A percentile compares a stretch with the other conserved stretches of the same genome.
phyloP scores from a whole-genome alignment of 2,329 filamentous ascomycete genomes.

The Xylogone sp. region DNA sequence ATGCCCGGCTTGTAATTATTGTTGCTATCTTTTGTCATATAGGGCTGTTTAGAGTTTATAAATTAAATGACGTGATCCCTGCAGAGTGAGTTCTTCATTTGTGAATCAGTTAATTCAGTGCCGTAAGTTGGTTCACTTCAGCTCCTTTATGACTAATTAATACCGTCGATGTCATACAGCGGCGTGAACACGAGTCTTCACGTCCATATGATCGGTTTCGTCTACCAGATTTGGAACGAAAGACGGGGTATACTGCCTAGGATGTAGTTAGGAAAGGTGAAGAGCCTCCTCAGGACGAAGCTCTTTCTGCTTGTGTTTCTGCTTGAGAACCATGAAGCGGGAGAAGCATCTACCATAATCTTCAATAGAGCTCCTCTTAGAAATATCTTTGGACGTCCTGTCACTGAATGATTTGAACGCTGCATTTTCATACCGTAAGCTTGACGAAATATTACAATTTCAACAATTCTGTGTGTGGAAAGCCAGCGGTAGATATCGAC shows the following conservation, averaged over 20 bases:
- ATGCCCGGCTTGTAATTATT: no score
- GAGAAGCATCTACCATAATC: constrained; percentile 9
- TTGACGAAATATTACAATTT: not conserved
- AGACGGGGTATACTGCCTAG: constrained; percentile 27
- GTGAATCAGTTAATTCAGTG: no score
- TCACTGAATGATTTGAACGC: no score
- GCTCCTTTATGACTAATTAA: no score
- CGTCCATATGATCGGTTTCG: constrained; percentile 25
- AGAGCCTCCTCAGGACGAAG: constrained; percentile 16
- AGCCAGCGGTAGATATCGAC: no score
- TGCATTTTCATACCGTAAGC: not conserved
- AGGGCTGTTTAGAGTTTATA: no score
- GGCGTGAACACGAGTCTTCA: constrained; percentile 20
- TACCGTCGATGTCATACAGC: constrained; percentile 4
- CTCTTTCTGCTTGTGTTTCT: constrained; percentile 10
- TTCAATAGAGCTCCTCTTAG: not conserved
- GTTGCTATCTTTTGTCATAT: no score
- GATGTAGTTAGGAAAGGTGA: constrained; percentile 29
- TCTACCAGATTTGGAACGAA: constrained; percentile 26
- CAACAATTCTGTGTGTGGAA: no score
- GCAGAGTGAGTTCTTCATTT: no score
- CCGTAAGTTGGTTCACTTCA: no score
- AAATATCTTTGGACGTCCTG: constrained; percentile 12
- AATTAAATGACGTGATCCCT: no score
- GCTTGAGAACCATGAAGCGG: constrained; percentile 14